phyloP scores from a whole-genome alignment of 1,284 basidiomycete species.

The Salmacisia buchloeana region DNA sequence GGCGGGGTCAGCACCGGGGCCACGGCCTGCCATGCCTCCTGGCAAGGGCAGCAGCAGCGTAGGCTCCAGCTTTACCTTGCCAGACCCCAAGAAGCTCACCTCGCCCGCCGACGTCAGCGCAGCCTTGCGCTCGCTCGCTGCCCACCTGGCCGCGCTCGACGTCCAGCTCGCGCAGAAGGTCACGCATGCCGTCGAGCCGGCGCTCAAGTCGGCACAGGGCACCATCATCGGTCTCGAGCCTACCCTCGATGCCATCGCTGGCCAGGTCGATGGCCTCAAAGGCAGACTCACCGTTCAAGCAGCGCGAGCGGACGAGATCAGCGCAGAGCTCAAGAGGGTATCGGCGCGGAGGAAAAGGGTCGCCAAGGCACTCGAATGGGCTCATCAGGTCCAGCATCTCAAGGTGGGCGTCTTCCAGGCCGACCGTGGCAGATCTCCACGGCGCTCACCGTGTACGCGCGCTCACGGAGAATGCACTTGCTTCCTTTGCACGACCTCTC shows the following conservation, averaged over 20 bases:
- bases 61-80: too few relatives aligned
- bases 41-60: not conserved
- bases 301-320: slow-evolving; percentile 79
- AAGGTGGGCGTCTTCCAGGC: slow-evolving; percentile 59
- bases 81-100: slow-evolving; percentile 1
- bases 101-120: not conserved
- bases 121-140: slow-evolving; percentile 56
- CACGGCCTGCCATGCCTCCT: not conserved
- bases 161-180: slow-evolving; percentile 61
- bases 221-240: slow-evolving; percentile 6
- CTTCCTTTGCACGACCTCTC: not conserved
- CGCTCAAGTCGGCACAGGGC: not conserved
- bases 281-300: slow-evolving; percentile 65
- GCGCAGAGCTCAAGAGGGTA: slow-evolving; percentile 74
- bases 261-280: slow-evolving; percentile 62
- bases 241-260: slow-evolving; percentile 55
- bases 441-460: not conserved
- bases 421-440: not conserved
- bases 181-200: not conserved
- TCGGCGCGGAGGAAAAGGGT: slow-evolving; percentile 87
- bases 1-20: too few relatives aligned
- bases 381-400: slow-evolving; percentile 79
- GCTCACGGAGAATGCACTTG: not conserved
- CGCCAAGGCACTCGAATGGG: slow-evolving; percentile 73
- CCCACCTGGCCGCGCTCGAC: slow-evolving; percentile 71